These are phyloP conservation scores for Globisporangium polare DNA, from an alignment of 352 stramenopile species.

Conservation along the genomic window DNA sequence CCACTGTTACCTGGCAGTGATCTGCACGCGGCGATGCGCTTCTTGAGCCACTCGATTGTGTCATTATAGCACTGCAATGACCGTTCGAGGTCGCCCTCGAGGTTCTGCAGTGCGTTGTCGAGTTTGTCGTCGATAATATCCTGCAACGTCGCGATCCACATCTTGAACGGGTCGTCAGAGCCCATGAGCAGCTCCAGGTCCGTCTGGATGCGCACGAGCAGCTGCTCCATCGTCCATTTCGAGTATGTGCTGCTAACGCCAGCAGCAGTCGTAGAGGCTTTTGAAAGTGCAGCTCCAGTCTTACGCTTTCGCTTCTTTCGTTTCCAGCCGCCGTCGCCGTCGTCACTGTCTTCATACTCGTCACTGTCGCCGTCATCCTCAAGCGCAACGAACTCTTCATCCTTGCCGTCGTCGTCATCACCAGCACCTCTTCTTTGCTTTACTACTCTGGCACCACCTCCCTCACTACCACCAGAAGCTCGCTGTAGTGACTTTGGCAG, in stretches of 20 bases:
- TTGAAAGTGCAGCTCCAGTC: not conserved
- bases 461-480: not conserved
- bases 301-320: constrained; percentile 5
- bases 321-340: not conserved
- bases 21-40: constrained; percentile 27
- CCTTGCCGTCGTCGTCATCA: not conserved
- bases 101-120: constrained; percentile 14
- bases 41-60: constrained; percentile 42
- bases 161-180: constrained; percentile 17
- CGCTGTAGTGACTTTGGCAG: not conserved
- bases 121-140: constrained; percentile 30
- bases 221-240: constrained; percentile 45
- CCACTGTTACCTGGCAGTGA: not conserved
- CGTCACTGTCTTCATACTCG: not conserved
- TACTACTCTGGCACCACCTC: not conserved
- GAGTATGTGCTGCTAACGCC: constrained; percentile 19
- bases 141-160: constrained; percentile 23
- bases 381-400: constrained; percentile 15
- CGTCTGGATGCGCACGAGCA: constrained; percentile 33
- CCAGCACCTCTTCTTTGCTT: not conserved
- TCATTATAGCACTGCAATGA: constrained; percentile 36
- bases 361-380: constrained; percentile 10
- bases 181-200: constrained; percentile 24
- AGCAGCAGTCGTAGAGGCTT: not conserved
- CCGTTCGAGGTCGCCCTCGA: constrained; percentile 12